These are phyloP conservation scores for Leccinum subrobustum DNA, from an alignment of 1,284 basidiomycete genomes.

Conservation along the genomic window DNA sequence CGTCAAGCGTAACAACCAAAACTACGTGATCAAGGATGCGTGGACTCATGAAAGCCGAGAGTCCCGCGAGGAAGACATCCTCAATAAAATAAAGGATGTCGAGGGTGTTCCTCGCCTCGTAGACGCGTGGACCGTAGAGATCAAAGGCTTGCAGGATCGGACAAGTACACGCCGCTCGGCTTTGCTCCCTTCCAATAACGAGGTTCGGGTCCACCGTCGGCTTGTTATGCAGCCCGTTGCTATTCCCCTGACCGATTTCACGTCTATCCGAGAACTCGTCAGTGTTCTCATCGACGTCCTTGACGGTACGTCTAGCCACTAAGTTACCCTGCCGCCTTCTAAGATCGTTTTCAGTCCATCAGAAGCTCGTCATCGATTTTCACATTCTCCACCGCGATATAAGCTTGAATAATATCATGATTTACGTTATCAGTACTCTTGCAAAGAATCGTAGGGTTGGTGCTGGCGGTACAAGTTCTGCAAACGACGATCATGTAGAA, in stretches of 20 bases:
- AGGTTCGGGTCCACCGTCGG: background rate
- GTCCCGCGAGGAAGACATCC: no score
- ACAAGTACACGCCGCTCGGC: background rate
- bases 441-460: background rate
- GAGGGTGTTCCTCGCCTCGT: no score
- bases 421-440: background rate
- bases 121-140: no score
- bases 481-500: no score
- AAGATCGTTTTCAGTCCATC: background rate
- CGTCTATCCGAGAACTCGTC: background rate
- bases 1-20: background rate
- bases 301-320: background rate
- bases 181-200: background rate
- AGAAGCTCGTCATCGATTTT: background rate
- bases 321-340: background rate
- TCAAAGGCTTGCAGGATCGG: background rate
- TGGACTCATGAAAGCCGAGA: no score
- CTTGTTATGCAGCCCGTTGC: background rate
- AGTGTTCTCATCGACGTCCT: background rate
- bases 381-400: background rate
- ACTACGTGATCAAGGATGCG: no score
- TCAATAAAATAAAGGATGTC: no score
- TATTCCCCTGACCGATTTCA: background rate
- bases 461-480: no score
- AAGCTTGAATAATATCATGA: background rate